A percentile compares a stretch with the other conserved stretches of the same genome.
These are phyloP conservation scores for Kockiozyma suomiensis DNA, from an alignment of 805 yeast species.

Conservation along the genomic window DNA sequence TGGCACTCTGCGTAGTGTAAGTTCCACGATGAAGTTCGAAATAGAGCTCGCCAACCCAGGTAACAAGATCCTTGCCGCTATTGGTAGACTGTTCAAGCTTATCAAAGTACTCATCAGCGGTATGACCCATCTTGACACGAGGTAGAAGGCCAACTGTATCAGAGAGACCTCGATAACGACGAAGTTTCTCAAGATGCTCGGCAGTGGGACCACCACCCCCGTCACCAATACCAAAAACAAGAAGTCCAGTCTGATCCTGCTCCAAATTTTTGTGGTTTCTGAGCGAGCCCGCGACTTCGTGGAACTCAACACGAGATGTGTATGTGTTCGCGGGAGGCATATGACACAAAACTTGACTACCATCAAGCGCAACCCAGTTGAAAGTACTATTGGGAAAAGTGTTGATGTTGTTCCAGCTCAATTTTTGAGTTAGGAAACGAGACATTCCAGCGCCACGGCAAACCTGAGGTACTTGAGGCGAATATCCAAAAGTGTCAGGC, in stretches of 20 bases:
- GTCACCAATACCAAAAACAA: constrained; percentile 91
- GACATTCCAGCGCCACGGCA: constrained; percentile 85
- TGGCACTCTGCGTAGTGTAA: constrained; percentile 89
- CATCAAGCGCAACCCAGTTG: constrained; percentile 94
- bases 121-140: constrained; percentile 71
- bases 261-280: constrained; percentile 82
- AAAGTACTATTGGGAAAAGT: constrained; percentile 86
- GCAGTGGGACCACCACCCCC: constrained; percentile 99
- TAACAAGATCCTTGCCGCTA: constrained; percentile 68
- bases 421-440: constrained; percentile 85
- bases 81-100: constrained; percentile 62
- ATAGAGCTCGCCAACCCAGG: constrained; percentile 93
- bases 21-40: constrained; percentile 97
- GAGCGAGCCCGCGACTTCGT: constrained; percentile 82
- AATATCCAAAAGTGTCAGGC: constrained; percentile 96
- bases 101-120: constrained; percentile 80
- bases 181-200: constrained; percentile 88
- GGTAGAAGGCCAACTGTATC: constrained; percentile 83
- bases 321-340: constrained; percentile 98
- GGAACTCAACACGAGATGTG: constrained; percentile 90
- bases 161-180: constrained; percentile 86
- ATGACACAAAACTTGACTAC: constrained; percentile 82
- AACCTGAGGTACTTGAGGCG: constrained; percentile 92
- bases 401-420: constrained; percentile 96
- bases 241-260: constrained; percentile 75